These are phyloP conservation scores for Nematocida homosporus DNA, from an alignment of 371 early-diverging fungal species.

Conservation along the genomic window DNA sequence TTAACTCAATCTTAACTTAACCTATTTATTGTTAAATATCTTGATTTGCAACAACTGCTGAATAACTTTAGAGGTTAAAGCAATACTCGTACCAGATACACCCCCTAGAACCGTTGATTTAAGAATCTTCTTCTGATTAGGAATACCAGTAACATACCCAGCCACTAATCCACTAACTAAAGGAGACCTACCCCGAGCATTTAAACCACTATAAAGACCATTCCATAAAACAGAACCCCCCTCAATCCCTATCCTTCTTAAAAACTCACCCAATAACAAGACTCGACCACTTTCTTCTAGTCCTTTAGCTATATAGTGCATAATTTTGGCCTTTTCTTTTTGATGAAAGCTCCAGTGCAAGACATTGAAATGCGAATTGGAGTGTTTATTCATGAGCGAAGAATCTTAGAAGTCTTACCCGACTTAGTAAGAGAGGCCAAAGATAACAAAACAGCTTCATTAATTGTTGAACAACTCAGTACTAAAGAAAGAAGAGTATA, in stretches of 20 bases:
- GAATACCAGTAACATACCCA: constrained; percentile 9
- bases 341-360: not conserved
- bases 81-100: constrained; percentile 1
- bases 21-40: too few relatives aligned
- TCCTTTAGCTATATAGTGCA: constrained; percentile 35
- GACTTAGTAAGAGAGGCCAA: not conserved
- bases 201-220: constrained; percentile 8
- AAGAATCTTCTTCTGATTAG: not conserved
- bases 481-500: constrained; percentile 10
- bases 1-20: too few relatives aligned
- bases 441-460: not conserved
- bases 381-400: not conserved
- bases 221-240: constrained; percentile 41
- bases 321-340: constrained; percentile 25
- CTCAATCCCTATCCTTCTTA: not conserved
- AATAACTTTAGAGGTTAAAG: not conserved
- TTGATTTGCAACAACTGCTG: too few relatives aligned
- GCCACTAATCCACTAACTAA: constrained; percentile 23
- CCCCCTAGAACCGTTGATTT: constrained; percentile 10
- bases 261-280: constrained; percentile 5
- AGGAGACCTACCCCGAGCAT: constrained; percentile 11
- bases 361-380: not conserved
- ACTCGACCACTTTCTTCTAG: constrained; percentile 43
- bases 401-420: not conserved
- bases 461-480: not conserved